These are phyloP conservation scores for Coniochaeta sp. DNA, from an alignment of 2,329 filamentous ascomycete genomes.

Conservation along the genomic window DNA sequence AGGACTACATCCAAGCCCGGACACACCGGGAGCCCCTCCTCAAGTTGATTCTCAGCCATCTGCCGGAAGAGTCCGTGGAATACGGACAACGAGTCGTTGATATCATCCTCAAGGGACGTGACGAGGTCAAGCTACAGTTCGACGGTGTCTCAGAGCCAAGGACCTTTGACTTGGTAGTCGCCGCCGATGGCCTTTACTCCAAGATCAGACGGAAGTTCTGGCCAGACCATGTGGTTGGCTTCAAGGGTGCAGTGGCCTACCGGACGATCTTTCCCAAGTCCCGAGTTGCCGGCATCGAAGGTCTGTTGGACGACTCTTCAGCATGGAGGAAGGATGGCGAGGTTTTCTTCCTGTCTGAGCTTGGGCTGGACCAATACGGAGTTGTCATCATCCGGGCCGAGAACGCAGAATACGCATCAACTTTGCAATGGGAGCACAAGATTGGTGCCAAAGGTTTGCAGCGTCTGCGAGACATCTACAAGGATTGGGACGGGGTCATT, in stretches of 20 bases:
- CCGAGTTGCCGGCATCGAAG: slow-evolving; percentile 4
- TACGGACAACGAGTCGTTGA: slow-evolving; percentile 2
- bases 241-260: slow-evolving; percentile 7
- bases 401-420: slow-evolving; percentile 5
- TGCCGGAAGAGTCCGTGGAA: slow-evolving; percentile 5
- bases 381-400: slow-evolving; percentile 6
- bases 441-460: too few species aligned
- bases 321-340: slow-evolving; percentile 3
- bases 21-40: slow-evolving; percentile 3
- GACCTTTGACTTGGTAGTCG: slow-evolving; percentile 6
- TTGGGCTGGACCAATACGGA: slow-evolving; percentile 7
- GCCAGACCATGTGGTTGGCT: slow-evolving; percentile 4
- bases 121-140: slow-evolving; percentile 2
- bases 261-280: slow-evolving; percentile 6
- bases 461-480: too few species aligned
- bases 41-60: slow-evolving; percentile 7
- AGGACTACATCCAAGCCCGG: slow-evolving; percentile 8
- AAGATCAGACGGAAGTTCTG: slow-evolving; percentile 7
- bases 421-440: slow-evolving; percentile 8
- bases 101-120: neutral
- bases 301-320: slow-evolving; percentile 7
- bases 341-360: slow-evolving; percentile 8
- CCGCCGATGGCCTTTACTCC: slow-evolving; percentile 9
- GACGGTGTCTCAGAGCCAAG: slow-evolving; percentile 1
- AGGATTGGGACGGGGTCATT: neutral